Percentiles rank a stretch among this genome's conserved stretches.
Evolutionary conservation across 331 rosid species (phyloP).

Genomic region (Cydonia oblonga): DNA sequence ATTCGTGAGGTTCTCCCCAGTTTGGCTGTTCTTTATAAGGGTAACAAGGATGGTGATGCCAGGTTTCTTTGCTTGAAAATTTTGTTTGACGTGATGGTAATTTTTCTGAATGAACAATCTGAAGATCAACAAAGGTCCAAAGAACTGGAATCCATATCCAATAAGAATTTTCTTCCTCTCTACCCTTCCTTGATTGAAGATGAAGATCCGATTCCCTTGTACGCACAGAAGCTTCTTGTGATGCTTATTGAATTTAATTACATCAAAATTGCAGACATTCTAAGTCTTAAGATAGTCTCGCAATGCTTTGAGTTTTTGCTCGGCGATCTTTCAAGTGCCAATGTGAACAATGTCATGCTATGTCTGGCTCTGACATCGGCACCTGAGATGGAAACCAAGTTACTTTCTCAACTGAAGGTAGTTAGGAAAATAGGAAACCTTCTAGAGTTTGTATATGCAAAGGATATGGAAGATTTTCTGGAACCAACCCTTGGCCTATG

Average conservation of each 20-base stretch:
- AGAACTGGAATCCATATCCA: slow-evolving; percentile 61
- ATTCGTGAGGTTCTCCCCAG: slow-evolving; percentile 77
- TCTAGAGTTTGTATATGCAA: slow-evolving; percentile 70
- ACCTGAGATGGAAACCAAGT: slow-evolving; percentile 88
- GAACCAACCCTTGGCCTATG: slow-evolving; percentile 89
- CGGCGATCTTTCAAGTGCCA: slow-evolving; percentile 88
- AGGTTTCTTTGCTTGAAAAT: slow-evolving; percentile 91
- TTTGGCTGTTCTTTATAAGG: slow-evolving; percentile 79
- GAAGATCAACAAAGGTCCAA: slow-evolving; percentile 54
- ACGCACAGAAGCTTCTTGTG: slow-evolving; percentile 93
- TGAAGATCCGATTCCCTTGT: slow-evolving; percentile 93
- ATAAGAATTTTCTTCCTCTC: slow-evolving; percentile 74
- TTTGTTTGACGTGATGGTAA: slow-evolving; percentile 72
- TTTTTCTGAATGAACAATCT: slow-evolving; percentile 60
- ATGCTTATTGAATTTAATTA: slow-evolving; percentile 69
- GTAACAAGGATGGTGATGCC: slow-evolving; percentile 96
- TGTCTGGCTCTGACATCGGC: slow-evolving; percentile 90
- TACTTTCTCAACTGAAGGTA: slow-evolving; percentile 86
- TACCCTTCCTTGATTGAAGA: slow-evolving; percentile 87
- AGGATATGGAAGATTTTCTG: slow-evolving; percentile 87
- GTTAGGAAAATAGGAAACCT: slow-evolving; percentile 85
- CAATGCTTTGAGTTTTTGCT: slow-evolving; percentile 96
- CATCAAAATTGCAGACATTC: slow-evolving; percentile 73
- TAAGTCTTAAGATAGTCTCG: slow-evolving; percentile 76
- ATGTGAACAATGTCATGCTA: slow-evolving; percentile 70